These are phyloP conservation scores for Onygena corvina DNA, from an alignment of 2,329 filamentous ascomycete genomes.

Conservation along the genomic window DNA sequence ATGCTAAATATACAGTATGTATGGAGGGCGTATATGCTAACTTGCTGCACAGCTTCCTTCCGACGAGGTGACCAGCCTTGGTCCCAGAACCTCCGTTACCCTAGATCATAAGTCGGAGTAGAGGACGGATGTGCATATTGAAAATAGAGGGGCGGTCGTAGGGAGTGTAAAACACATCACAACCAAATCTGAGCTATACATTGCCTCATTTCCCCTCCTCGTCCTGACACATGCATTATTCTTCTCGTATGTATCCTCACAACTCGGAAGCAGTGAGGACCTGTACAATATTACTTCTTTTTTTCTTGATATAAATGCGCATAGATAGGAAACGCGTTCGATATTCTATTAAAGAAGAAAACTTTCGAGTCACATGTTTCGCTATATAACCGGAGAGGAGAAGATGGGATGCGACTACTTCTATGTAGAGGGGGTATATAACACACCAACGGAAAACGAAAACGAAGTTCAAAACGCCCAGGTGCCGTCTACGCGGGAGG, in stretches of 20 bases:
- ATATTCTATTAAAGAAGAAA: neutral
- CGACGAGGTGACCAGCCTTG: conserved; percentile 32
- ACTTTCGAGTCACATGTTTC: too few relatives aligned
- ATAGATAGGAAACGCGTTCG: neutral
- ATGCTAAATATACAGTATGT: neutral
- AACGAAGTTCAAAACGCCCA: neutral
- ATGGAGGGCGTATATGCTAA: neutral
- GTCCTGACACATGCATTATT: too few relatives aligned
- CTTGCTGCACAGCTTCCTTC: conserved; percentile 29
- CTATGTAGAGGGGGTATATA: conserved; percentile 6
- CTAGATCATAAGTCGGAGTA: conserved; percentile 16
- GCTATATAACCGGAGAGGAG: neutral
- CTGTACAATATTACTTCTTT: neutral
- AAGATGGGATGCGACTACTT: neutral
- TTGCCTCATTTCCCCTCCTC: too few relatives aligned
- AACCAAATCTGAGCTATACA: neutral
- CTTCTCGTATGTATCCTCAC: too few relatives aligned
- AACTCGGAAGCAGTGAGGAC: neutral
- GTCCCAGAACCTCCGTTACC: conserved; percentile 22
- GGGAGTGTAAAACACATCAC: neutral
- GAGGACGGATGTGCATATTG: neutral
- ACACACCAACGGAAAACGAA: neutral
- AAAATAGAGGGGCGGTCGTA: neutral
- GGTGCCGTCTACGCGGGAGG: neutral
- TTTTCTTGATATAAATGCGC: neutral